Evolutionary conservation across 2,329 filamentous ascomycete species (phyloP), one percentile per base, ranked within the genome.

Genomic region (Penicillium sp.): DNA sequence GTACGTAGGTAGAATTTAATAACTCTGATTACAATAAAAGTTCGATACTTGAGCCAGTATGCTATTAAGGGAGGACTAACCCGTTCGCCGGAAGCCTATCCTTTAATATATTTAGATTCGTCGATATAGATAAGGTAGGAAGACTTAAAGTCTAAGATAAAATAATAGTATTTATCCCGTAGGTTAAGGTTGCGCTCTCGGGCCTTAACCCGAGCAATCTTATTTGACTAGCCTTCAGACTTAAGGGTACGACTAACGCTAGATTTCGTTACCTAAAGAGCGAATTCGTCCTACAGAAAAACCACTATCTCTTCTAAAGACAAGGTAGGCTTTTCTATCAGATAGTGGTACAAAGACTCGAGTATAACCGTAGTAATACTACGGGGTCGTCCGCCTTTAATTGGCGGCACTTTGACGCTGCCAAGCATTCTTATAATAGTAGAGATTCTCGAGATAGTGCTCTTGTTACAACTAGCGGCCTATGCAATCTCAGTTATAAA

Each of bases 181-280:
- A 76, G 59, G 26, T 74, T 65, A 14, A n/a, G n/a, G n/a, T n/a
- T n/a, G 62, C 41, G 62, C 71, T 72, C 41, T n/a, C n/a, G n/a
- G 59, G 64, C 61, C 73, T 64, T 58, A n/a, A n/a, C n/a, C n/a
- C n/a, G n/a, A n/a, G 62, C 46, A 11, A 47, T 59, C 65, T 62
- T 61, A 38, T 55, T 59, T 60, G 57, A 58, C 67, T 67, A 52
- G 28, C 49, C 37, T 37, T 30, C 17, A 8, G 40, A 36, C 4
- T 45, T 19, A 30, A 62, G 55, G 22, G 53, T 50, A 19, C 55
- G 33, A 30, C 45, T 60, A 14, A 60, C 53, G 36, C 49, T 60
- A 4, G 48, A 69, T 53, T 67, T 60, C 16, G 67, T 63, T 22
- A 60, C 55, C 41, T 44, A 4, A 12, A 26, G 36, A 2, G 19